Evolutionary conservation across 768 basidiomycete species (phyloP).

Genomic region (Pisolithus albus): DNA sequence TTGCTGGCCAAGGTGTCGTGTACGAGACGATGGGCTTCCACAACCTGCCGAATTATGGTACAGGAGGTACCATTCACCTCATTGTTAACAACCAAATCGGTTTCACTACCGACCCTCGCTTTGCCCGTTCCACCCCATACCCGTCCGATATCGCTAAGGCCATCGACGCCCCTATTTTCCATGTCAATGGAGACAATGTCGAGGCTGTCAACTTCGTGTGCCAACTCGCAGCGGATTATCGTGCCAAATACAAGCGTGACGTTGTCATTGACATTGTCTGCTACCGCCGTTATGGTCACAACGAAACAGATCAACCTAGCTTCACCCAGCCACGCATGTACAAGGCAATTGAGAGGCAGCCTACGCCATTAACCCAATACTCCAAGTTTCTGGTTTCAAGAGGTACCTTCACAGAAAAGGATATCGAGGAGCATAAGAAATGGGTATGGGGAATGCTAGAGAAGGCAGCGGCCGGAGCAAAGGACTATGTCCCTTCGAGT

Average conservation of each 20-base stretch:
- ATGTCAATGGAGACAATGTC: constrained; percentile 97
- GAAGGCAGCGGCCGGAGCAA: constrained; percentile 86
- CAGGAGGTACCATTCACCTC: constrained; percentile 95
- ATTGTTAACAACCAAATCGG: constrained; percentile 99
- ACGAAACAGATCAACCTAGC: constrained; percentile 97
- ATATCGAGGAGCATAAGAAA: constrained; percentile 96
- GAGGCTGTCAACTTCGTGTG: constrained; percentile 99
- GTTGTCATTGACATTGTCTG: constrained; percentile 98
- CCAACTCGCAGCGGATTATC: constrained; percentile 95
- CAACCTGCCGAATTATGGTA: constrained; percentile 91
- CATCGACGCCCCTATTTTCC: constrained; percentile 98
- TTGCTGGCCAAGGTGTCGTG: constrained; percentile 96
- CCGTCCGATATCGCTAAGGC: constrained; percentile 97
- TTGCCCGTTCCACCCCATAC: constrained; percentile 96
- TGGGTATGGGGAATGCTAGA: constrained; percentile 99
- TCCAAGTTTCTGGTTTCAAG: constrained; percentile 85
- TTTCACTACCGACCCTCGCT: constrained; percentile 97
- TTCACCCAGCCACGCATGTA: constrained; percentile 99
- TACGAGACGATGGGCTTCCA: constrained; percentile 99
- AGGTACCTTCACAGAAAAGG: constrained; percentile 90
- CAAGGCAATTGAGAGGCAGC: constrained; percentile 90
- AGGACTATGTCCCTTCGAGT: constrained; percentile 91
- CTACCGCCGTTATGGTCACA: constrained; percentile 98
- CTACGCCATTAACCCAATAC: constrained; percentile 87
- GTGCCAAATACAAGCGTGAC: constrained; percentile 98